Conservation (phyloP, 306 rosid genomes). For the Phaseolus lunatus region DNA sequence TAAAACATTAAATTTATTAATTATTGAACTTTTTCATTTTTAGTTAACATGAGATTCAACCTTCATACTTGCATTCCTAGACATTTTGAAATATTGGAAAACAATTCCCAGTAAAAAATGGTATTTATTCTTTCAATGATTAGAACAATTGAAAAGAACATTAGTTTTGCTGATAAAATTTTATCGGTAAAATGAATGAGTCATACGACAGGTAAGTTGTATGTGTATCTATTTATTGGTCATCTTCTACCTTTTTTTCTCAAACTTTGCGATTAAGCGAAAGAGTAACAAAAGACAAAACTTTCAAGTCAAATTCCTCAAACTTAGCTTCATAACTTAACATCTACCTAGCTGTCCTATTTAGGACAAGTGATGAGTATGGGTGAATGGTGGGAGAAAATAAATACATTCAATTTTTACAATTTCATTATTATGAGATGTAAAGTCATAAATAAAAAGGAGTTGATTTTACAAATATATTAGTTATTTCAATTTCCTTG, state of each 20-base stretch:
- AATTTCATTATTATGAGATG: background rate
- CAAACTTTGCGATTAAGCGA: conserved; percentile 5
- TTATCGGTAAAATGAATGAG: background rate
- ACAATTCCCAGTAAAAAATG: too few relatives aligned
- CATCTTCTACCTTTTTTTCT: background rate
- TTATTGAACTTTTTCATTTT: too few relatives aligned
- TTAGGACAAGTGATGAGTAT: background rate
- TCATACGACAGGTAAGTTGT: background rate
- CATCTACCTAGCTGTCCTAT: background rate
- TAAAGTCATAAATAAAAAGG: background rate
- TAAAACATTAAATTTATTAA: too few relatives aligned
- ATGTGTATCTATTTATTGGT: background rate
- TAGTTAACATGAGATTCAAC: too few relatives aligned
- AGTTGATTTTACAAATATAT: background rate
- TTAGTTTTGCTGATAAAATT: background rate
- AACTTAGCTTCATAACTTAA: background rate
- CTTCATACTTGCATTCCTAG: too few relatives aligned
- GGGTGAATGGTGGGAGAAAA: background rate
- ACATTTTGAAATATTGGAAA: too few relatives aligned
- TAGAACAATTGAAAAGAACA: background rate
- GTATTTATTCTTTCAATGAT: background rate
- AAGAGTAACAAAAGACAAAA: conserved; percentile 16
- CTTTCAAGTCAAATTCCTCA: background rate
- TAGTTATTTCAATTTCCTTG: too few relatives aligned
- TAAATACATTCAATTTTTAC: background rate